phyloP scores from a whole-genome alignment of 768 basidiomycete genomes.

The Psilocybe tampanensis region DNA sequence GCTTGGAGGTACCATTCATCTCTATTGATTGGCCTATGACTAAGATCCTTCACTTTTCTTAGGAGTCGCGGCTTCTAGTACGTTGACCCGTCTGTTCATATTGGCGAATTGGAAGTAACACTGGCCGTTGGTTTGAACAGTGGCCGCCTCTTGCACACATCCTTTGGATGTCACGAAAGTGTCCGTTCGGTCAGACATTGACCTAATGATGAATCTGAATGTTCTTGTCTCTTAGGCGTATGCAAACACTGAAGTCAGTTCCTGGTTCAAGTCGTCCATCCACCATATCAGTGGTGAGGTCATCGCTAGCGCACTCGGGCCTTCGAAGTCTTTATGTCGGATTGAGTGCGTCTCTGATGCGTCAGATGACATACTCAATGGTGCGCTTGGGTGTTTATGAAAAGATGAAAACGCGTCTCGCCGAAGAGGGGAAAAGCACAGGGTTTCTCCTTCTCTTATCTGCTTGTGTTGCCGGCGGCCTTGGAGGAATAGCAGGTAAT shows the following conservation, averaged over 20 bases:
- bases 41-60: background rate
- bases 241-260: slow-evolving; percentile 68
- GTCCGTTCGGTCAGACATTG: slow-evolving; percentile 39
- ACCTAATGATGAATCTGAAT: background rate
- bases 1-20: slow-evolving; percentile 57
- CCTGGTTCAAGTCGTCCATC: slow-evolving; percentile 58
- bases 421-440: slow-evolving; percentile 52
- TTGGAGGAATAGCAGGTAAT: slow-evolving; percentile 86
- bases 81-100: slow-evolving; percentile 22
- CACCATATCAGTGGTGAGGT: slow-evolving; percentile 63
- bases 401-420: slow-evolving; percentile 63
- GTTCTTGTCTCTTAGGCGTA: slow-evolving; percentile 50
- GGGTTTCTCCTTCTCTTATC: slow-evolving; percentile 59
- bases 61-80: slow-evolving; percentile 70
- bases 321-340: slow-evolving; percentile 79
- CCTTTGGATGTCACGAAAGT: slow-evolving; percentile 88
- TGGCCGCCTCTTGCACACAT: slow-evolving; percentile 83
- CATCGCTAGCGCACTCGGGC: slow-evolving; percentile 68
- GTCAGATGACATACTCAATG: slow-evolving; percentile 92
- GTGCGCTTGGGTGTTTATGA: slow-evolving; percentile 86
- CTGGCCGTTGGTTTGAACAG: slow-evolving; percentile 35
- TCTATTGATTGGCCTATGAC: background rate
- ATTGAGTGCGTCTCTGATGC: slow-evolving; percentile 77
- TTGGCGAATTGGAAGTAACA: background rate
- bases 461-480: slow-evolving; percentile 72